Evolutionary conservation across 2,329 filamentous ascomycete genomes (phyloP), one percentile per base, ranked within the genome.

Genomic region (Talaromyces sp.): DNA sequence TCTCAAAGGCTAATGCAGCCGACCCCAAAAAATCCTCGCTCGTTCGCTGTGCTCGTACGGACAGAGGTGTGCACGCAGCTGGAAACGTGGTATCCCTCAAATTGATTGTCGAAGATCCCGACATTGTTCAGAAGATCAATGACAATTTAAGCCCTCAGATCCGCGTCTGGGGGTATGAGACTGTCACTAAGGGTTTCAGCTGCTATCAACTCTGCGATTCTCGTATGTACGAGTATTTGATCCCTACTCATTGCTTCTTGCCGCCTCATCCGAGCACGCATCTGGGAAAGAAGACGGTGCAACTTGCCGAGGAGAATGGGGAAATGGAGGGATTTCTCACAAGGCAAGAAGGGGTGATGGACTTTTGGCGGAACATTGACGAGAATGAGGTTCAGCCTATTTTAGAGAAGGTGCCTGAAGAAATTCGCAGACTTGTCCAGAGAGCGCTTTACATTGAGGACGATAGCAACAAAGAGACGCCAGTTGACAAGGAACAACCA

Each of bases 21-120:
- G 95, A 99, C 73, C 95, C 93, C 3, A 96, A 96, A 77, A 99
- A 99, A 78, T 96, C 92, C 1, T 93, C 92, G 59, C 85, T 99
- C 54, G 91, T 96, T 60, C 89, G 95, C 67, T 99, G 95, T 76
- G 95, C 95, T 3, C 85, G 95, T 66, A 99, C 95, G 0, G 95
- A 99, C 79, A 99, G 98, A 81, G 95, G 95, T 61, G 93, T 98
- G 1, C 93, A 98, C 75, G 93, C 93, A 1, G 93, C 93, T 1
- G 95, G 93, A 59, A 98, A 98, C 72, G 88, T 98, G 71, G 91
- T 98, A 66, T 96, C 92, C 35, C 77, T 98, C 70, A 99, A 99
- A 80, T 82, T 99, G 69, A 98, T 99, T 70, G 88, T 97, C 55
- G 93, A 98, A 76, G 93, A 98, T 63, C 83, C 87, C 11, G 87